Evolutionary conservation across 306 rosid genomes (phyloP).

Genomic region (Glycine soja): DNA sequence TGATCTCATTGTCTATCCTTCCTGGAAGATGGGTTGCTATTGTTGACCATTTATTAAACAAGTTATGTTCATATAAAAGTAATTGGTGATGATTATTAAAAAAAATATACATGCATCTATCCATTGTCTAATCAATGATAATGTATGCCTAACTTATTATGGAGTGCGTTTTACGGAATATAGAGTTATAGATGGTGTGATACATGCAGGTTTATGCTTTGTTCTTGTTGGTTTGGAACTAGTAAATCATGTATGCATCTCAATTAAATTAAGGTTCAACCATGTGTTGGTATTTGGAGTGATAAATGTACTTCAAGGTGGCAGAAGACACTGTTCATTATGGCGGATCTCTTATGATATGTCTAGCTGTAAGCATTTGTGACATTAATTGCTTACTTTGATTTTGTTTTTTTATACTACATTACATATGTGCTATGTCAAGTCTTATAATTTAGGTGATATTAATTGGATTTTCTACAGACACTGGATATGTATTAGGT

Average conservation of each 20-base stretch:
- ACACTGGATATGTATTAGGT: constrained; percentile 89
- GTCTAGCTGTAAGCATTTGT: constrained; percentile 70
- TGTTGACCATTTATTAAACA: too few relatives aligned
- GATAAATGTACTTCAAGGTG: constrained; percentile 92
- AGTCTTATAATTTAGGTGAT: constrained; percentile 75
- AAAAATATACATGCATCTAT: background rate
- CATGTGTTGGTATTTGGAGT: constrained; percentile 82
- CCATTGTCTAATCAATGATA: constrained; percentile 20
- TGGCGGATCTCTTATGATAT: constrained; percentile 91
- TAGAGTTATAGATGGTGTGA: background rate
- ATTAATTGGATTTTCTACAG: constrained; percentile 95
- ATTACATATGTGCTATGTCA: constrained; percentile 53
- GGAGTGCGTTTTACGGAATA: background rate
- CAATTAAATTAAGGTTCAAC: constrained; percentile 49
- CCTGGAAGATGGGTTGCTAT: too few relatives aligned
- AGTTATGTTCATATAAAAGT: too few relatives aligned
- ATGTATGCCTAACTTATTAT: background rate
- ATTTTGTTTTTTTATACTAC: constrained; percentile 3
- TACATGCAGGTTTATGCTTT: background rate
- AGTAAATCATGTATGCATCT: constrained; percentile 4
- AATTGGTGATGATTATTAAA: too few relatives aligned
- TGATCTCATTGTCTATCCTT: too few relatives aligned
- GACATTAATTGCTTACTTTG: constrained; percentile 36
- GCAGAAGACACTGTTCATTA: constrained; percentile 95
- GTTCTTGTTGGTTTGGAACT: constrained; percentile 29